phyloP scores from a whole-genome alignment of 208 protist genomes.

The Leishmania major region DNA sequence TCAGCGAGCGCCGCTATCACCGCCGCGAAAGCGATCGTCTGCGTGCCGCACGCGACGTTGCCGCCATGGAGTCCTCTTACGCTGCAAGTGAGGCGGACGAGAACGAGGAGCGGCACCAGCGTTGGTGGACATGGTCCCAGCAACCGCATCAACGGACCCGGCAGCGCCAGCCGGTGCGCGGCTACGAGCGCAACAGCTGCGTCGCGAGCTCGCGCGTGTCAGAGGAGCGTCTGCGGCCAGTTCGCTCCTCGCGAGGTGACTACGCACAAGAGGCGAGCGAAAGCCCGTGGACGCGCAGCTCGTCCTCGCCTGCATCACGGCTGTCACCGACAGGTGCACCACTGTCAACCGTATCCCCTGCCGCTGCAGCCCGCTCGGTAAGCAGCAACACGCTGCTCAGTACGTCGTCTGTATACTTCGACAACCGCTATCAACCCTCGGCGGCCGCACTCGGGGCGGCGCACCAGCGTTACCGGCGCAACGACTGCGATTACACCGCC shows the following conservation, averaged over 20 bases:
- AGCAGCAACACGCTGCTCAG: slow-evolving; percentile 17
- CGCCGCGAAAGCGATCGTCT: slow-evolving; percentile 34
- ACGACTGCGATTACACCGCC: neutral
- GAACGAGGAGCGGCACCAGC: neutral
- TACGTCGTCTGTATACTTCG: slow-evolving; percentile 33
- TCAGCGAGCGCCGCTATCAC: slow-evolving; percentile 40
- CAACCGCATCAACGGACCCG: neutral
- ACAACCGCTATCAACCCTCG: neutral
- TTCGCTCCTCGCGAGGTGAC: slow-evolving; percentile 4
- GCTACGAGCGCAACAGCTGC: neutral
- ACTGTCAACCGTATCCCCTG: neutral
- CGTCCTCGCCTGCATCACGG: neutral
- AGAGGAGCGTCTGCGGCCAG: neutral
- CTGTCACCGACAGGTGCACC: neutral
- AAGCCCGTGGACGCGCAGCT: neutral
- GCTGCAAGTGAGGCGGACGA: slow-evolving; percentile 10
- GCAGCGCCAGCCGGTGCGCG: neutral
- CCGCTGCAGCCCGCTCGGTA: slow-evolving; percentile 5
- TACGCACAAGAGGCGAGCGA: slow-evolving; percentile 4
- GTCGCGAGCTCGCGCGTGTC: neutral
- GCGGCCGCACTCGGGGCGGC: neutral
- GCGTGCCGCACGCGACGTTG: slow-evolving; percentile 32
- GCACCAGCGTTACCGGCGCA: neutral
- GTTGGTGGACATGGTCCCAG: neutral
- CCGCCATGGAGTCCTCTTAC: slow-evolving; percentile 26